Evolutionary conservation across 2,329 filamentous ascomycete species (phyloP), one percentile per base, ranked within the genome.

Genomic region (Microcyclospora tardicrescens): DNA sequence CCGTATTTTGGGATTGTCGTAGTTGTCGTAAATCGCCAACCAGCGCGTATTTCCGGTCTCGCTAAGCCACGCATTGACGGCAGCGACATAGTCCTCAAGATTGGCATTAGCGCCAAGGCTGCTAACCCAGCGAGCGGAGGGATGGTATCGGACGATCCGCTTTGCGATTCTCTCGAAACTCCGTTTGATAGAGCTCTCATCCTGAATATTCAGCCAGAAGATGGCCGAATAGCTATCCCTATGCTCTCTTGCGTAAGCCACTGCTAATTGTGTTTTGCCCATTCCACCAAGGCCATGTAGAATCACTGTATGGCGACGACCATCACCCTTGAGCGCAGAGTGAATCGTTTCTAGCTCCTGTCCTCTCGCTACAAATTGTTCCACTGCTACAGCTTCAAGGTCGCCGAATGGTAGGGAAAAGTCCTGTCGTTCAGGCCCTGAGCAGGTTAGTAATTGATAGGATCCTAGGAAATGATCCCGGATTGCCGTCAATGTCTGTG

Each of bases 251-350:
- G 55, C 47, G 47, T 61, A 68, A 32, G 54, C 50, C 6, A 64
- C 46, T 5, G 56, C 52, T 14, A 66, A 51, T 44, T 68, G 60
- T 12, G 64, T 67, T 52, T 69, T 69, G 16, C 61, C 64, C 19
- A 68, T 65, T 2, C 64, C 64, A 12, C 64, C 63, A 2, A 65
- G 49, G 11, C 64, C 63, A 35, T 65, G 53, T 6, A 67, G 44
- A 24, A 62, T 49, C 28, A 56, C 50, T 16, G 35, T 37, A 12
- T 42, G 41, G 40, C 51, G 52, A 35, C 41, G 46, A 15, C 48
- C 47, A 43, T 57, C 40, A 16, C 51, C 39, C 10, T 35, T 37
- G 37, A 61, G 51, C 38, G 19, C 41, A 19, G 38, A 39, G 32
- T 53, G 52, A 38, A 63, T 61, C 32, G 52, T 45, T 29, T 33